phyloP scores from a whole-genome alignment of 805 yeast genomes.

The Starmerella stellata region DNA sequence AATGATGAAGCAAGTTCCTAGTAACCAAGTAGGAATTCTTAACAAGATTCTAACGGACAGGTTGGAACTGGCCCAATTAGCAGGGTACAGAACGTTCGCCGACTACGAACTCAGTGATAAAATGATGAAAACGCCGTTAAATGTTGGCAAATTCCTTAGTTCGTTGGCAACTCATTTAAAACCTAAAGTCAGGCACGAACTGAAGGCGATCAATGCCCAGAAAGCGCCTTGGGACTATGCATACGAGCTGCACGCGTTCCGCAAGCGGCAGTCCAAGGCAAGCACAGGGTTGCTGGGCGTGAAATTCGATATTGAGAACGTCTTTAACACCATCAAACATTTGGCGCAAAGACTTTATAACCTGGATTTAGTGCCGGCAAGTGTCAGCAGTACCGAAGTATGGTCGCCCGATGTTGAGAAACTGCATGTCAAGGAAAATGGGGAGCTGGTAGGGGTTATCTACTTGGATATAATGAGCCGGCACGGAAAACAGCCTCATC shows the following conservation, averaged over 20 bases:
- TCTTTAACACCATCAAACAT: constrained; percentile 62
- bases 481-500: constrained; percentile 55
- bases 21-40: constrained; percentile 42
- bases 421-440: constrained; percentile 35
- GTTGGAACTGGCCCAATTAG: constrained; percentile 48
- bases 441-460: constrained; percentile 54
- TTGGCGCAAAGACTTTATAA: constrained; percentile 60
- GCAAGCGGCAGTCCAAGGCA: constrained; percentile 21
- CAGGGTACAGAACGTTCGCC: constrained; percentile 54
- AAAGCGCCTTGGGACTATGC: constrained; percentile 80
- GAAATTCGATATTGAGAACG: constrained; percentile 61
- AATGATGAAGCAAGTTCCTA: constrained; percentile 47
- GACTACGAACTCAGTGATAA: constrained; percentile 74
- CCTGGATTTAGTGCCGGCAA: constrained; percentile 50
- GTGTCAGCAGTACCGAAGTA: constrained; percentile 51
- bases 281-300: constrained; percentile 29
- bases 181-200: constrained; percentile 42
- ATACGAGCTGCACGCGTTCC: constrained; percentile 29
- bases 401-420: constrained; percentile 81
- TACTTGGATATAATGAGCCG: constrained; percentile 79
- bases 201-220: constrained; percentile 27
- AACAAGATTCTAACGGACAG: constrained; percentile 45
- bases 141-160: constrained; percentile 51
- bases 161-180: constrained; percentile 37
- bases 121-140: constrained; percentile 68